These are phyloP conservation scores for Dianthus caryophyllus DNA, from an alignment of 148 eudicot species.

Conservation along the genomic window DNA sequence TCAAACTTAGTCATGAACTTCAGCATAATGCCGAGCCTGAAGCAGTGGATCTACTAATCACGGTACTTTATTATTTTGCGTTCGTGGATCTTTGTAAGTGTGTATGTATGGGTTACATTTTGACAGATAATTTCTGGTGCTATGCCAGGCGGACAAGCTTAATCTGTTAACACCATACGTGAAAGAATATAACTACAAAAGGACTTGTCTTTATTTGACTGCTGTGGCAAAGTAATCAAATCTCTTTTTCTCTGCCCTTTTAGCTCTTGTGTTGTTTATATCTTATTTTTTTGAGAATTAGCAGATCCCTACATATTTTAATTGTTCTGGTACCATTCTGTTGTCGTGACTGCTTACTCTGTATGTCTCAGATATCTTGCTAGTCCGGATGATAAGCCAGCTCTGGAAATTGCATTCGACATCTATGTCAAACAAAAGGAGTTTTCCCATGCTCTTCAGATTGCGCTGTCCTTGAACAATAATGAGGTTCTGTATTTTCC, in stretches of 20 bases:
- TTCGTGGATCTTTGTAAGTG: too few species aligned
- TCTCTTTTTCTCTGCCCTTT: slow-evolving; percentile 7
- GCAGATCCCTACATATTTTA: too few species aligned
- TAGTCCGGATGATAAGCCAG: slow-evolving; percentile 78
- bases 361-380: slow-evolving; percentile 75
- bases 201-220: slow-evolving; percentile 80
- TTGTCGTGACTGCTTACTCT: background rate
- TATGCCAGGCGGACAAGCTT: slow-evolving; percentile 48
- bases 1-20: slow-evolving; percentile 19
- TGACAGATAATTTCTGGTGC: too few species aligned
- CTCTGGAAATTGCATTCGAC: slow-evolving; percentile 61
- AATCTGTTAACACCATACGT: slow-evolving; percentile 9
- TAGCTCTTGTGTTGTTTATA: too few species aligned
- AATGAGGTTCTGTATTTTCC: too few species aligned
- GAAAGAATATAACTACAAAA: slow-evolving; percentile 60
- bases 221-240: slow-evolving; percentile 67
- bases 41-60: slow-evolving; percentile 96
- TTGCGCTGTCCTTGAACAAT: slow-evolving; percentile 73
- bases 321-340: background rate
- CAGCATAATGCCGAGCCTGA: slow-evolving; percentile 99
- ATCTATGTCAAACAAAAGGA: slow-evolving; percentile 68
- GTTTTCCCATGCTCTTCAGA: slow-evolving; percentile 78
- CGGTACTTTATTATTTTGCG: too few species aligned
- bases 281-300: background rate
- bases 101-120: too few species aligned